Evolutionary conservation across 768 basidiomycete species (phyloP), one percentile per base, ranked within the genome.

Genomic region (Fistulinella prunicolor): DNA sequence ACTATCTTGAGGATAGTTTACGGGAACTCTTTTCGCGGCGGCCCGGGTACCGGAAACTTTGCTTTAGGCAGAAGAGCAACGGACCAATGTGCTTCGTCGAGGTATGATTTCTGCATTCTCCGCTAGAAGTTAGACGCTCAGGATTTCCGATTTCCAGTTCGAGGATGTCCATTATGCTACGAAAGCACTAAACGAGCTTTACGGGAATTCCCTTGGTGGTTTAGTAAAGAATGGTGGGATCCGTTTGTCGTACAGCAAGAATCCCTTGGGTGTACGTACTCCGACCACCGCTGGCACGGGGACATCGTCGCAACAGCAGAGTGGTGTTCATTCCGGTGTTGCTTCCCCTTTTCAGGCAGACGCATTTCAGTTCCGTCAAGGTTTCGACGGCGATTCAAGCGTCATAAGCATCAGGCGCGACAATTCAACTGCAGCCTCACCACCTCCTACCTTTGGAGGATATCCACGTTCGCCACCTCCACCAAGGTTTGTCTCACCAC

Each of bases 1-100:
- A 87, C 56, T 82, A 85, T 59, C 78, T 99, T 3, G 94, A 99
- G 68, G 91, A 94, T 49, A 83, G 81, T 28, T 74, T 99, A 21
- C 78, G 92, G 47, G 82, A 84, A 32, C 71, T 96, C 39, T 99
- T 99, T 67, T 76, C 79, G 23, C 74, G 74, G 24, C 86, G 84
- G 36, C 78, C 81, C 4, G 96, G 96, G 3, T 99, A 85, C 70
- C 86, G 91, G 49, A 89, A 94, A 59, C 78, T 99, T 53, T 93
- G 86, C 61, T 98, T 94, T 74, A 78, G 94, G 44, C 93, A 95
- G 62, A 99, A 99, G 73, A 90, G 82, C 65, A 94, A 94, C 59
- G 94, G 96, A 1, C 95, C 95, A 8, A 98, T 98, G 94, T 98
- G 96, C 68, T 98, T 98, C 66, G 94, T 98, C 38, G 96, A 99